phyloP scores from a whole-genome alignment of 2,329 filamentous ascomycete species.

The Blastomyces silverae region DNA sequence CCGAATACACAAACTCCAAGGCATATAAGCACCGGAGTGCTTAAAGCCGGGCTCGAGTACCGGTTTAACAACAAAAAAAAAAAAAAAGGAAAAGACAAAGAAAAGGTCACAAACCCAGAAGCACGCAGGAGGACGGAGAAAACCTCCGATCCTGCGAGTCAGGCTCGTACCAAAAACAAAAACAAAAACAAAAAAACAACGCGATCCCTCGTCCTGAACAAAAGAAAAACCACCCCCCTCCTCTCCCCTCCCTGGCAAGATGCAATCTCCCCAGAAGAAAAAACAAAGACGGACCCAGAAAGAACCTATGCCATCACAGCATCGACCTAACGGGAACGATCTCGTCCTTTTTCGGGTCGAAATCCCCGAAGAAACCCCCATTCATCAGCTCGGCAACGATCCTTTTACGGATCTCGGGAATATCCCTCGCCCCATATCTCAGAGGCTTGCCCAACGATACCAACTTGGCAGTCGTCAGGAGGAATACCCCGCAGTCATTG shows the following conservation, averaged over 20 bases:
- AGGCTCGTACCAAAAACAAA: constrained; percentile 2
- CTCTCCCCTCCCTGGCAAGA: background rate
- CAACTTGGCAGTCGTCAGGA: constrained; percentile 45
- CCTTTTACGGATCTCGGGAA: constrained; percentile 38
- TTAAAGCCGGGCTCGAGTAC: background rate
- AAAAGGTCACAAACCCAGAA: constrained; percentile 1
- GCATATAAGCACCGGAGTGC: background rate
- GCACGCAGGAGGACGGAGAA: background rate
- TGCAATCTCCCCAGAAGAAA: constrained; percentile 4
- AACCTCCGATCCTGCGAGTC: background rate
- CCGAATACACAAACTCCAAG: background rate
- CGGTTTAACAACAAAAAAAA: background rate
- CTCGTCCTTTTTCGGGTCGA: constrained; percentile 25
- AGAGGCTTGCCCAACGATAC: constrained; percentile 41
- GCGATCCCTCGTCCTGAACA: background rate
- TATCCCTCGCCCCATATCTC: constrained; percentile 38
- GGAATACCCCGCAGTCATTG: constrained; percentile 47
- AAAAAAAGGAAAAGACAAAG: background rate
- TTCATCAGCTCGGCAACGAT: constrained; percentile 46
- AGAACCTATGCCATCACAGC: constrained; percentile 52
- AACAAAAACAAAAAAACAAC: background rate
- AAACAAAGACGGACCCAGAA: background rate
- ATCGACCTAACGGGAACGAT: constrained; percentile 17
- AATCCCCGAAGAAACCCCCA: constrained; percentile 41
- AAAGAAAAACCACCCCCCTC: background rate